A percentile compares a stretch with the other conserved stretches of the same genome.
Evolutionary conservation across 2,329 filamentous ascomycete genomes (phyloP).

Genomic region (Ophiostoma quercus): DNA sequence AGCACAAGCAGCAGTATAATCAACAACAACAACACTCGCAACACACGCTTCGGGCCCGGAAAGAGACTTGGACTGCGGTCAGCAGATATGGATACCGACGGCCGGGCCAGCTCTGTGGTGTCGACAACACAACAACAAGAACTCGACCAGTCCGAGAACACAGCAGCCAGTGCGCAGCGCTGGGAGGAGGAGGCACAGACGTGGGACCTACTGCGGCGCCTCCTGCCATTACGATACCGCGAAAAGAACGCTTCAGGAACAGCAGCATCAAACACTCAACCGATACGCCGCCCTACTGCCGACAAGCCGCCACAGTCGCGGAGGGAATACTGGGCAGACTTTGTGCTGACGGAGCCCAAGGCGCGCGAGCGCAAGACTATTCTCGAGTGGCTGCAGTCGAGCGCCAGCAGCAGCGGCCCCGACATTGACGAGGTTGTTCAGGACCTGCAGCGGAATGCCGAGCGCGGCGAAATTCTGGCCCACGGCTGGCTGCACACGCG

Average conservation of each 20-base stretch:
- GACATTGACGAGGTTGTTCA: constrained; percentile 71
- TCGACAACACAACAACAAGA: constrained; percentile 27
- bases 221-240: constrained; percentile 66
- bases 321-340: constrained; percentile 58
- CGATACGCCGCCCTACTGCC: constrained; percentile 21
- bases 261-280: constrained; percentile 1
- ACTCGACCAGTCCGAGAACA: neutral
- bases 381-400: constrained; percentile 79
- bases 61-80: constrained; percentile 16
- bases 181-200: constrained; percentile 83
- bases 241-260: constrained; percentile 33
- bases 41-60: neutral
- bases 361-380: constrained; percentile 75
- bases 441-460: constrained; percentile 69
- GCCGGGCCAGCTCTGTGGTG: constrained; percentile 35
- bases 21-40: constrained; percentile 14
- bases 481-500: constrained; percentile 92
- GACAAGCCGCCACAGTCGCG: constrained; percentile 31
- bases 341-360: constrained; percentile 64
- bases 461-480: constrained; percentile 74
- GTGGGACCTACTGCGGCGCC: constrained; percentile 76
- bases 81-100: constrained; percentile 53
- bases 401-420: constrained; percentile 62
- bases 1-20: constrained; percentile 21
- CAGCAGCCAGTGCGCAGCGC: constrained; percentile 48